Conservation (phyloP, 2,329 filamentous ascomycete genomes). For the Salinomyces thailandicus region DNA sequence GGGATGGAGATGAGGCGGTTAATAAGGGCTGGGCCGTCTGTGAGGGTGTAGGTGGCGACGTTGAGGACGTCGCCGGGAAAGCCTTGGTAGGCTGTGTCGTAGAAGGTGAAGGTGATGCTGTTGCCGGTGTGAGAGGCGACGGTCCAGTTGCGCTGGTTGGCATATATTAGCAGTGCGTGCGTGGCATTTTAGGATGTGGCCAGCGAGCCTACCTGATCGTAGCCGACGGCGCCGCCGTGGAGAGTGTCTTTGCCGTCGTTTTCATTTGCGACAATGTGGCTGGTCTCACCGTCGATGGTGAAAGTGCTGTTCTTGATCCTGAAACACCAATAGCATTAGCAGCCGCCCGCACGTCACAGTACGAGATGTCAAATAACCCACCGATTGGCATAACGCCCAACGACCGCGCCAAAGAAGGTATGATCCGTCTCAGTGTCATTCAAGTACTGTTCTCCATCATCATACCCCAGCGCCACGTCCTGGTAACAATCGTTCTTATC, state of each 20-base stretch:
- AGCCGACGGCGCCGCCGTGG: constrained; percentile 37
- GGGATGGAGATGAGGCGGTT: constrained; percentile 62
- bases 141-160: constrained; percentile 56
- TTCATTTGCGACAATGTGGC: constrained; percentile 42
- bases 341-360: too few relatives aligned
- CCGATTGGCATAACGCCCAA: constrained; percentile 42
- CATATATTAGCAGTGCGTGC: too few relatives aligned
- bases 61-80: constrained; percentile 70
- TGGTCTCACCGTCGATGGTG: constrained; percentile 36
- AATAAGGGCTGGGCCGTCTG: constrained; percentile 54
- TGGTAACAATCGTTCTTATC: constrained; percentile 30
- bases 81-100: constrained; percentile 61
- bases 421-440: constrained; percentile 36
- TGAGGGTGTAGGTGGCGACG: constrained; percentile 63
- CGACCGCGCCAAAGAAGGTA: constrained; percentile 55
- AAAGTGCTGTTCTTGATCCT: constrained; percentile 48
- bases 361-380: constrained; percentile 3
- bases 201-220: constrained; percentile 45
- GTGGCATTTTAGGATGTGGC: too few relatives aligned
- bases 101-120: constrained; percentile 65
- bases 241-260: constrained; percentile 41
- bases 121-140: constrained; percentile 55
- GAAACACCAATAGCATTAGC: too few relatives aligned
- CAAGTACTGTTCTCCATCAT: constrained; percentile 31
- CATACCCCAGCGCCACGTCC: constrained; percentile 43